Conservation (phyloP, 768 basidiomycete species). For the Phylloporus sp. region DNA sequence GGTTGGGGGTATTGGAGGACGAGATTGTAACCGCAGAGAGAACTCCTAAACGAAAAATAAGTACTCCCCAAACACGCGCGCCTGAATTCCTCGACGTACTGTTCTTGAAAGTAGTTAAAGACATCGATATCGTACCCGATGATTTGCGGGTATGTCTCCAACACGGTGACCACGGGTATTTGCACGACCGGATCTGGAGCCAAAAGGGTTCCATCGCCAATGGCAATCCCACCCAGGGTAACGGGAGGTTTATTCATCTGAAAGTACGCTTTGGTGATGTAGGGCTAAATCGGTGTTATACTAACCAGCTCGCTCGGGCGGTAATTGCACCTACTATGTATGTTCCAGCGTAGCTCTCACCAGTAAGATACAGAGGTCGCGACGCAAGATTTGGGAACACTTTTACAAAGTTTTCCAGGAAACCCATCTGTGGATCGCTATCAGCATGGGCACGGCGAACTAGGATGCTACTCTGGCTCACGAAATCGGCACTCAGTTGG, state of each 20-base stretch:
- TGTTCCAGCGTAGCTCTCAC: conserved; percentile 70
- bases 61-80: not conserved
- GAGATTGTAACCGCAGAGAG: conserved; percentile 62
- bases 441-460: not conserved
- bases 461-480: conserved; percentile 21
- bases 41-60: conserved; percentile 35
- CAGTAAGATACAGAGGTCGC: conserved; percentile 63
- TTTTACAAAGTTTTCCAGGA: conserved; percentile 63
- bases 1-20: conserved; percentile 66
- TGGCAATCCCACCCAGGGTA: conserved; percentile 57
- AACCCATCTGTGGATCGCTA: conserved; percentile 52
- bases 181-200: conserved; percentile 45
- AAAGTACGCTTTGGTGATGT: conserved; percentile 70
- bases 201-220: conserved; percentile 60
- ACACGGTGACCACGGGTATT: conserved; percentile 50
- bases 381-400: conserved; percentile 64
- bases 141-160: conserved; percentile 73
- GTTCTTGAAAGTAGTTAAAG: conserved; percentile 61
- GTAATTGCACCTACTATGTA: conserved; percentile 53
- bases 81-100: conserved; percentile 41
- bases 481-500: conserved; percentile 48
- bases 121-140: conserved; percentile 67
- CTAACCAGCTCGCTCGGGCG: not conserved
- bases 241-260: conserved; percentile 57
- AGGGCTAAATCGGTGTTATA: conserved; percentile 46